Evolutionary conservation across 768 basidiomycete species (phyloP), one percentile per base, ranked within the genome.

Genomic region (Kwoniella heveanensis): DNA sequence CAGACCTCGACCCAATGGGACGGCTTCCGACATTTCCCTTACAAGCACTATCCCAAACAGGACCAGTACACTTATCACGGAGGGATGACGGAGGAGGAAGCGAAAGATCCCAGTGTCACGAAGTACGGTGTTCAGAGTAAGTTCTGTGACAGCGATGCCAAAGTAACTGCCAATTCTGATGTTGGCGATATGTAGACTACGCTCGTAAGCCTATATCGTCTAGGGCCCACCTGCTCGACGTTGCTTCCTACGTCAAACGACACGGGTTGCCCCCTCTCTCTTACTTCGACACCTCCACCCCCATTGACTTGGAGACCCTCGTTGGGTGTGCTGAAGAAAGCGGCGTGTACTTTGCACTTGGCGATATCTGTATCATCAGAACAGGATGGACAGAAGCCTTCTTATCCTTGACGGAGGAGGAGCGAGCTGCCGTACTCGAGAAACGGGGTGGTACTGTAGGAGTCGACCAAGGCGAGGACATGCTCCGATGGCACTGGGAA

Each of bases 401-500:
- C 17, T 19, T 37, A 25, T 50, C 37, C 12, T 46, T 69, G 29
- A 53, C 37, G 2, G 22, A 62, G 19, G 61, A 59, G 19, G 63
- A 72, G 22, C 47, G 47, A 32, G 48, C 21, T 2, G 49, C 54
- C 10, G 47, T 62, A 19, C 51, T 47, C 10, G 36, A 51, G 7
- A 48, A 49, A 32, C 29, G 49, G 2, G 22, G 54, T 21, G 60
- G 30, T 4, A 50, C 26, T 26, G 50, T 30, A 9, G 71, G 71
- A 24, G 63, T 72, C 7, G 51, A 30, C 6, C 50, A 57, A 21
- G 25, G 26, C 9, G 62, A 64, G 39, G 68, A 69, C 6, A 50
- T 65, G 30, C 32, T 69, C 39, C 58, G 32, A 49, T 72, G 71
- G 71, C 67, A 67, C 56, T 72, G 71, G 71, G 65, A 72, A 22